Percentiles rank a stretch among this genome's conserved stretches.
These are phyloP conservation scores for Nakaseomyces uthaithaninus DNA, from an alignment of 1,139 yeast species.

Conservation along the genomic window DNA sequence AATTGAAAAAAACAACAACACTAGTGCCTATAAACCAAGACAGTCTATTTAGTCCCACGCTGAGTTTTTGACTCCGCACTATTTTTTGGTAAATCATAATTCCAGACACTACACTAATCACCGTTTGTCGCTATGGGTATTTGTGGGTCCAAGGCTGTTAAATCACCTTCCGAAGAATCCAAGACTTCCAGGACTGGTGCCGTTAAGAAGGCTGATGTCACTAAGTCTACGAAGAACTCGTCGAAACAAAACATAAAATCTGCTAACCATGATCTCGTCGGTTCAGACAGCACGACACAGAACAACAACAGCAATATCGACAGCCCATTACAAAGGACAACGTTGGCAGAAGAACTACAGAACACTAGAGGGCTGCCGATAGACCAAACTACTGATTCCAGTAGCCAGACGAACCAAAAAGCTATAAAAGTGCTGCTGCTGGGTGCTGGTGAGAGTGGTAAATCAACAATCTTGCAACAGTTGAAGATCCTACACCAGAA, in stretches of 20 bases:
- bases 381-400: not conserved
- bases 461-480: conserved; percentile 68
- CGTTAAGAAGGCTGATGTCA: not conserved
- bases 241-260: not conserved
- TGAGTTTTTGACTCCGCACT: too few species aligned
- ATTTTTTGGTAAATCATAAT: too few species aligned
- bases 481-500: conserved; percentile 64
- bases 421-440: conserved; percentile 49
- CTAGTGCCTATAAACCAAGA: too few species aligned
- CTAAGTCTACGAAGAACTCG: not conserved
- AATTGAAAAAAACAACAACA: too few species aligned
- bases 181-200: not conserved
- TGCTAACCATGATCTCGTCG: not conserved
- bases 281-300: not conserved
- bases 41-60: too few species aligned
- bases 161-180: not conserved
- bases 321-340: not conserved
- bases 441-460: conserved; percentile 78
- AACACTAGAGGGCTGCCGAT: conserved; percentile 7
- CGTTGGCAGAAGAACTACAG: conserved; percentile 3
- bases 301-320: not conserved
- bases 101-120: too few species aligned
- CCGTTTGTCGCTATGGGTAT: conserved; percentile 6
- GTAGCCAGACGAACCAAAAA: conserved; percentile 8
- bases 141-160: conserved; percentile 5